Evolutionary conservation across 257 asterid genomes (phyloP).

Genomic region (Striga asiatica): DNA sequence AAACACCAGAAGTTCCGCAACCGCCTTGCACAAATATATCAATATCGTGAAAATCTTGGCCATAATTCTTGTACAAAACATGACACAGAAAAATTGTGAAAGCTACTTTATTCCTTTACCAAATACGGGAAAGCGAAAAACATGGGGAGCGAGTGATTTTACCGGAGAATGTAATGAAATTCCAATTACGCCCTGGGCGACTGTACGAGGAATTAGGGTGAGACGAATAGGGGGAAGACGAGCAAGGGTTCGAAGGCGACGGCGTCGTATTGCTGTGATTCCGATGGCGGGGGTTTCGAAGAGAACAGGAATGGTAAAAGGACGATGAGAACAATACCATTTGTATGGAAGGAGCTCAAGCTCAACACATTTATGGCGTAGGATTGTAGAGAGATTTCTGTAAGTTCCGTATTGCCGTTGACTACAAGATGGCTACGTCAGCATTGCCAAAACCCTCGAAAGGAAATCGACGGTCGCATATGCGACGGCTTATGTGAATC

Average conservation of each 20-base stretch:
- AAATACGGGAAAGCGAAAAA: not conserved
- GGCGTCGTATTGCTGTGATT: conserved; percentile 15
- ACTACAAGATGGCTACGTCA: too few species aligned
- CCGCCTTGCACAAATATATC: conserved; percentile 16
- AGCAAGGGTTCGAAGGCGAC: conserved; percentile 33
- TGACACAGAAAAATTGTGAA: not conserved
- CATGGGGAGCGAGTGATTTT: conserved; percentile 19
- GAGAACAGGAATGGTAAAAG: conserved; percentile 22
- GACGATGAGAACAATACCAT: conserved; percentile 30
- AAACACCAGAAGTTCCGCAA: conserved; percentile 18
- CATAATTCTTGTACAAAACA: conserved; percentile 4
- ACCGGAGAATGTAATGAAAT: conserved; percentile 39
- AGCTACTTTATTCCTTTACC: not conserved
- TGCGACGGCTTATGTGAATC: too few species aligned
- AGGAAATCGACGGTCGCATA: too few species aligned
- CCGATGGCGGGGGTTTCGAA: conserved; percentile 18
- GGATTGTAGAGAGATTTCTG: too few species aligned
- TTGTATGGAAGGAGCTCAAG: too few species aligned
- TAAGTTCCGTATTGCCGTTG: too few species aligned
- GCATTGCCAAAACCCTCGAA: too few species aligned
- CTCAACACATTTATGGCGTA: too few species aligned
- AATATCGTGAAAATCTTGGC: conserved; percentile 5
- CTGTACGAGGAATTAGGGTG: conserved; percentile 16
- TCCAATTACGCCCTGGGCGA: conserved; percentile 17
- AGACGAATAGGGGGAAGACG: conserved; percentile 36